A percentile compares a stretch with the other conserved stretches of the same genome.
phyloP scores from a whole-genome alignment of 1,284 basidiomycete species.

The Cystobasidiaceae sp. region DNA sequence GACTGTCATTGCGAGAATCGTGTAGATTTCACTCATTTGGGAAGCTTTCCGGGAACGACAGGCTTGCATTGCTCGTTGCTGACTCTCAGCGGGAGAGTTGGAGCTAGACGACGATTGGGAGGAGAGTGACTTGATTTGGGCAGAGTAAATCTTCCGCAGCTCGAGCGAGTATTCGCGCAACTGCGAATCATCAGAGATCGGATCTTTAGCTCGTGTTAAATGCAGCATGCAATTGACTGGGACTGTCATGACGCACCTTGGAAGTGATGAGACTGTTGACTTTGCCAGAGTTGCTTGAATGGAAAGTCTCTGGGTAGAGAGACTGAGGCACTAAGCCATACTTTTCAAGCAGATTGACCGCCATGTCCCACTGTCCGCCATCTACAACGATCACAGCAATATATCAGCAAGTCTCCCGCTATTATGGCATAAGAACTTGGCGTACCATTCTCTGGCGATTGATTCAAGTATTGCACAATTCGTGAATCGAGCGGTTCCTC shows the following conservation, averaged over 20 bases:
- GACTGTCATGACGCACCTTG: slow-evolving; percentile 2
- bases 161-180: slow-evolving; percentile 83
- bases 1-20: slow-evolving; percentile 76
- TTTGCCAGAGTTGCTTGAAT: slow-evolving; percentile 67
- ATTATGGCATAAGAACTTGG: no score
- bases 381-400: neutral
- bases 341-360: slow-evolving; percentile 73
- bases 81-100: slow-evolving; percentile 32
- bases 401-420: neutral
- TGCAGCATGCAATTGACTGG: neutral
- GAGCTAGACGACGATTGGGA: slow-evolving; percentile 13
- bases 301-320: slow-evolving; percentile 78
- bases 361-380: slow-evolving; percentile 63
- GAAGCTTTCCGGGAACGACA: slow-evolving; percentile 65
- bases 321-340: slow-evolving; percentile 80
- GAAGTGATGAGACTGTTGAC: slow-evolving; percentile 71
- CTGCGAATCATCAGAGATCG: slow-evolving; percentile 54
- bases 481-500: slow-evolving; percentile 77
- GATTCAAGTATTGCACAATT: slow-evolving; percentile 68
- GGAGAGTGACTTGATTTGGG: slow-evolving; percentile 49
- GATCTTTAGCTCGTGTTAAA: neutral
- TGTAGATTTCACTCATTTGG: slow-evolving; percentile 77
- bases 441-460: slow-evolving; percentile 72
- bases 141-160: slow-evolving; percentile 60
- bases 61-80: slow-evolving; percentile 38